Base-by-base conservation (phyloP, 768 basidiomycete genomes). In the Suillus alpinus region DNA sequence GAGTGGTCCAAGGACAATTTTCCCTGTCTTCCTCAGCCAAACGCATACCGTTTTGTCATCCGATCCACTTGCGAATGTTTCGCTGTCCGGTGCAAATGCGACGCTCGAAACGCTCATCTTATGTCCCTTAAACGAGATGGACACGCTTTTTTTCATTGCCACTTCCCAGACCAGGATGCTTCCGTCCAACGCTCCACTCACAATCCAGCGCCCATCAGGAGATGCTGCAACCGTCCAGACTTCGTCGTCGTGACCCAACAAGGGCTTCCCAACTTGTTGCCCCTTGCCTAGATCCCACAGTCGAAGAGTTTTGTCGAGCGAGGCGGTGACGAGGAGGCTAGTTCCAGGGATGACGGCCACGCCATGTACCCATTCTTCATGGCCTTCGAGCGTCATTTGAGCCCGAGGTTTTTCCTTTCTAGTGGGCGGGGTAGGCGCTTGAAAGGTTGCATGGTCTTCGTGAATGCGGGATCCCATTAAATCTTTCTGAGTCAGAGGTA, bases 51-150 rank as follows among this genome's bases (percentile, higher is more conserved):
- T 50, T 29, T 31, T 6, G 29, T 50, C 49, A 18, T 50, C 29
- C 8, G 47, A 49, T 29, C 4, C 16, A 49, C 47, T 49, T 49
- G 49, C 49, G 16, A 50, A 50, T 29, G 29, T 50, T 29, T 31
- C 18, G 29, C 9, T 31, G 29, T 50, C 91, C 58, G 95, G 95
- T 57, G 96, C 93, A 73, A 97, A 97, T 76, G 96, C 80, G 66
- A 97, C 93, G 71, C 96, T 92, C 59, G 16, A 53, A n/a, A 58
- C 46, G 3, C 12, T 4, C 34, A 1, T 14, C 9, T 32, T 50
- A 58, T 70, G 66, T 5, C 62, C 68, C 34, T 59, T 40, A 6
- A 68, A 44, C 23, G 44, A 18, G 13, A 34, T 36, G 5, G 41
- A 31, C 6, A 57, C 29, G 94, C 94, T 85, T 95, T 96, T 82